A percentile compares a stretch with the other conserved stretches of the same genome.
phyloP scores from a whole-genome alignment of 441 rosid species.

The Erodium trifolium region DNA sequence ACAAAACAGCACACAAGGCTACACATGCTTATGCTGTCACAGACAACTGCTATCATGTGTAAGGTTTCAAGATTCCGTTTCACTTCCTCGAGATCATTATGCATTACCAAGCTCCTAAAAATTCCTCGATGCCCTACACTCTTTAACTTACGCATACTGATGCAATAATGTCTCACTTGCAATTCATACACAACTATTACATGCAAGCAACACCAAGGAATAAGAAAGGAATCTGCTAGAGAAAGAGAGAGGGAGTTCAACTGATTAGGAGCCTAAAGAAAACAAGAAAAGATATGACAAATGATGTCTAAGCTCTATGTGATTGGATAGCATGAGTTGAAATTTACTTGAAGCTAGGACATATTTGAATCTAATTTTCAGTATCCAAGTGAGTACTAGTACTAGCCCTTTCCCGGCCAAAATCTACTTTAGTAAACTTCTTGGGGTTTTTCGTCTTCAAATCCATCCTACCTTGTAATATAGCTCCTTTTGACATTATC shows the following conservation, averaged over 20 bases:
- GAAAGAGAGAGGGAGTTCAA: too few species aligned
- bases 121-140: too few species aligned
- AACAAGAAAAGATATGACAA: too few species aligned
- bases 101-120: neutral
- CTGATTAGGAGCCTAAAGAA: too few species aligned
- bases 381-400: neutral
- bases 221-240: too few species aligned
- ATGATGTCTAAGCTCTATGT: too few species aligned
- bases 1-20: neutral
- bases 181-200: neutral
- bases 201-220: too few species aligned
- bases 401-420: neutral
- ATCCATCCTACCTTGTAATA: neutral
- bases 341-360: too few species aligned
- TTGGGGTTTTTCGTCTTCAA: neutral
- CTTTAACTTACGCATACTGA: neutral
- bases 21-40: neutral
- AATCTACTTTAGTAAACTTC: neutral
- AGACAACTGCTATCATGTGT: neutral
- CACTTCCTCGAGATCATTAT: slow-evolving; percentile 2
- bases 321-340: too few species aligned
- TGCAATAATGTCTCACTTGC: neutral
- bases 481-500: neutral
- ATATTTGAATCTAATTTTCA: neutral
- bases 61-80: neutral